Evolutionary conservation across 768 basidiomycete genomes (phyloP).

Genomic region (Hypholoma fasciculare): DNA sequence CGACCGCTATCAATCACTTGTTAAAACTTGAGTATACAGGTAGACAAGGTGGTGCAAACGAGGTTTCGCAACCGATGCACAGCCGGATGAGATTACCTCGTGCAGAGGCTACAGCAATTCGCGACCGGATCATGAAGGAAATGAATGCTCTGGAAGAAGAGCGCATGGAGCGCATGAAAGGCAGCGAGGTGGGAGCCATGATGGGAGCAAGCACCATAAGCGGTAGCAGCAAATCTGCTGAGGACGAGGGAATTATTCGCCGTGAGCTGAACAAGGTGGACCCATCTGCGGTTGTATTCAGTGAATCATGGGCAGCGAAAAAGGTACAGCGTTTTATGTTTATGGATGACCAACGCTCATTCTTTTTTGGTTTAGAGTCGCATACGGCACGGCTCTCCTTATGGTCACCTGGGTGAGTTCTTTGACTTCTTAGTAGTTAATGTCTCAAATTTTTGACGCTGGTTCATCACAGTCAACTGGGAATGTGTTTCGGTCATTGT

Average conservation of each 20-base stretch:
- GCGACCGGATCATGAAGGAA: constrained; percentile 96
- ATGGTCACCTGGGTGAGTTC: constrained; percentile 80
- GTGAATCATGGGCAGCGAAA: constrained; percentile 93
- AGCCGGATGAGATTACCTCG: constrained; percentile 74
- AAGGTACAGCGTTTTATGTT: constrained; percentile 50
- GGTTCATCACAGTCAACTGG: constrained; percentile 56
- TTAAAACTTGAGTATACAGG: constrained; percentile 1
- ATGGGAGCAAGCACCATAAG: constrained; percentile 55
- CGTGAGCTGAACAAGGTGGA: constrained; percentile 93
- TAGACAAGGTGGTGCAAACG: constrained; percentile 13
- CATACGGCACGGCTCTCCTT: constrained; percentile 91
- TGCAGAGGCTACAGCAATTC: constrained; percentile 85
- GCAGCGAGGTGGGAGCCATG: constrained; percentile 68
- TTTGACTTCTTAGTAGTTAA: constrained; percentile 15
- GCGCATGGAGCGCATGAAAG: constrained; percentile 90
- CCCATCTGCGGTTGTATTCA: constrained; percentile 94
- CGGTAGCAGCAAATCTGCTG: constrained; percentile 63
- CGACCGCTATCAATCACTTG: neutral
- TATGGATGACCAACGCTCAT: neutral
- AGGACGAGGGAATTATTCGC: constrained; percentile 93
- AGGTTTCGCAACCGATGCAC: constrained; percentile 28
- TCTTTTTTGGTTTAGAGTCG: constrained; percentile 53
- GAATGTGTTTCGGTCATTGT: constrained; percentile 97
- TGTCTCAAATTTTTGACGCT: neutral
- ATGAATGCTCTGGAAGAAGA: constrained; percentile 98